Evolutionary conservation across 2,329 filamentous ascomycete genomes (phyloP).

Genomic region (Diaporthe amygdali): DNA sequence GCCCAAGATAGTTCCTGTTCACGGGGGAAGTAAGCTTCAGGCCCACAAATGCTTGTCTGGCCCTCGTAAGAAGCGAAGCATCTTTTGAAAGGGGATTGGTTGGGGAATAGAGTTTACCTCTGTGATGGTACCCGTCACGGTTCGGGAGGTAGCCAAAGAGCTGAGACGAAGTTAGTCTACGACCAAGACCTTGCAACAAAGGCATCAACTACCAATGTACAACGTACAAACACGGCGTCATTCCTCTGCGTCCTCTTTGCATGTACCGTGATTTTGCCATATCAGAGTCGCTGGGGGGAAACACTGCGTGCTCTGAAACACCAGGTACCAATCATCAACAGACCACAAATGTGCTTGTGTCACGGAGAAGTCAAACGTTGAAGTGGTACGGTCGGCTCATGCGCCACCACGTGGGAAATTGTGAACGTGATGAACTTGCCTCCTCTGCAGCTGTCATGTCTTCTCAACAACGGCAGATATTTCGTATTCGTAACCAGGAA

Average conservation of each 20-base stretch:
- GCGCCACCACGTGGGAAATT: not conserved
- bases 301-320: not conserved
- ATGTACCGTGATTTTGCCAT: not conserved
- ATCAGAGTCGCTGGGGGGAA: not conserved
- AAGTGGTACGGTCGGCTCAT: not conserved
- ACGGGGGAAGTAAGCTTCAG: not conserved
- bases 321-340: not conserved
- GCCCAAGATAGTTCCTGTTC: not conserved
- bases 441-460: not conserved
- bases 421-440: not conserved
- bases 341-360: not conserved
- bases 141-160: not conserved
- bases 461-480: not conserved
- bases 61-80: not conserved
- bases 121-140: not conserved
- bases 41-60: not conserved
- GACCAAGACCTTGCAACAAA: not conserved
- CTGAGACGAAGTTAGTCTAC: not conserved
- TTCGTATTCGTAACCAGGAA: not conserved
- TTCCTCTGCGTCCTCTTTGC: not conserved
- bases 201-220: not conserved
- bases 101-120: not conserved
- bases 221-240: not conserved
- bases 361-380: not conserved
- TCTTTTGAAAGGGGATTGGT: not conserved